Percentiles rank a stretch among this genome's conserved stretches.
Evolutionary conservation across 495 filamentous ascomycete species (phyloP).

Genomic region (Neurospora sp.): DNA sequence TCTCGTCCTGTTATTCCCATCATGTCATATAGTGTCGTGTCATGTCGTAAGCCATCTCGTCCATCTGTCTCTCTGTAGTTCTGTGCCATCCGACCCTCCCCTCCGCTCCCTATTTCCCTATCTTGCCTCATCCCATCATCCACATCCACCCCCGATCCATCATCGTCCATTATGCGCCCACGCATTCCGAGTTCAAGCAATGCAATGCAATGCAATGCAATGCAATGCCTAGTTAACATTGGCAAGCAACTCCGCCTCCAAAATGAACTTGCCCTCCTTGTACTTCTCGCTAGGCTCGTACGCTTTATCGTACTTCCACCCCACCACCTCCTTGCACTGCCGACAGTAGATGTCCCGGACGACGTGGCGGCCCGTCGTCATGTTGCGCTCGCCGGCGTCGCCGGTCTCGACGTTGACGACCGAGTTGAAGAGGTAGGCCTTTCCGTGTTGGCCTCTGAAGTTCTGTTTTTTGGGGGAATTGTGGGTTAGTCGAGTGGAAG

Average conservation of each 20-base stretch:
- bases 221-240: conserved; percentile 44
- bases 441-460: conserved; percentile 97
- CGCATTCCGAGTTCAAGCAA: not conserved
- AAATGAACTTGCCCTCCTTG: conserved; percentile 96
- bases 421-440: conserved; percentile 89
- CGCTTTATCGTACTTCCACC: conserved; percentile 99
- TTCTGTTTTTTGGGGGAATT: conserved; percentile 54
- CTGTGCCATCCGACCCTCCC: not conserved
- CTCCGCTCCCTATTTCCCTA: not conserved
- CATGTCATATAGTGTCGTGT: not conserved
- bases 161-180: too few relatives aligned
- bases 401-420: conserved; percentile 82
- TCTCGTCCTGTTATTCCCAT: not conserved
- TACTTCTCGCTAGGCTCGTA: conserved; percentile 90
- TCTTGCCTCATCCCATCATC: not conserved
- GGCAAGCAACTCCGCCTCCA: conserved; percentile 86
- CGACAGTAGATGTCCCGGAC: conserved; percentile 86
- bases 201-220: not conserved
- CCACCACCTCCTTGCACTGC: conserved; percentile 83
- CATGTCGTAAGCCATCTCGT: not conserved
- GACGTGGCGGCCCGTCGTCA: conserved; percentile 95
- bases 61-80: not conserved
- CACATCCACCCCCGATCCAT: too few relatives aligned
- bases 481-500: too few relatives aligned
- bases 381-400: conserved; percentile 83